These are phyloP conservation scores for Trichothecium sympodiale DNA, from an alignment of 2,329 filamentous ascomycete species.

Conservation along the genomic window DNA sequence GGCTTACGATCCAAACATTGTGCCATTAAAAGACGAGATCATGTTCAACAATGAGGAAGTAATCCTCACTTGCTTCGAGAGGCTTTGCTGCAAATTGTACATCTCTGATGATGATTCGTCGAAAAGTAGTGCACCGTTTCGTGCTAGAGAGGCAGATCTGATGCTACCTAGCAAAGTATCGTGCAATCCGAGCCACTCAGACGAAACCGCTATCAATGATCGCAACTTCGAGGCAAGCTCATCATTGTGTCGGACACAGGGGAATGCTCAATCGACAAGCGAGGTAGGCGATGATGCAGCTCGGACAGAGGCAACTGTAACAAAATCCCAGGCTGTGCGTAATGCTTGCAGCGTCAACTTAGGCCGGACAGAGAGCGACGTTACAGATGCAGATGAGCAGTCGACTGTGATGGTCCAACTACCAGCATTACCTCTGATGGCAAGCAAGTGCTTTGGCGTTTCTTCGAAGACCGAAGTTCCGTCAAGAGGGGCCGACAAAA, in stretches of 20 bases:
- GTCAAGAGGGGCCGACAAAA: neutral
- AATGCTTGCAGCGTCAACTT: slow-evolving; percentile 20
- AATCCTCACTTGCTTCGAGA: slow-evolving; percentile 34
- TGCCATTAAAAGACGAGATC: slow-evolving; percentile 62
- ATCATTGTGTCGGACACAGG: no score
- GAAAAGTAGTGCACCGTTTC: neutral
- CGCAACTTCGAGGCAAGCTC: no score
- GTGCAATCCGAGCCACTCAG: no score
- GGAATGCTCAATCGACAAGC: no score
- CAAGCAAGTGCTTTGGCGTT: neutral
- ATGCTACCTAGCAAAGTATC: neutral
- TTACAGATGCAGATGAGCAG: slow-evolving; percentile 16
- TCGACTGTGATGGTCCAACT: slow-evolving; percentile 14
- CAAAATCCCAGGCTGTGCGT: slow-evolving; percentile 12
- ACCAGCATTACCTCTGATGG: slow-evolving; percentile 1
- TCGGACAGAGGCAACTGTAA: slow-evolving; percentile 4
- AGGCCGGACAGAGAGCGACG: slow-evolving; percentile 17
- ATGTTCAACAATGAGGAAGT: slow-evolving; percentile 47
- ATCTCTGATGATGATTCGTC: neutral
- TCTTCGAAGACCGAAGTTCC: slow-evolving; percentile 4
- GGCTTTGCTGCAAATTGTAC: slow-evolving; percentile 31
- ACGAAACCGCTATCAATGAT: no score
- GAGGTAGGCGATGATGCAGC: slow-evolving; percentile 6
- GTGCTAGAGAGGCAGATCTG: neutral
- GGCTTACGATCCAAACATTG: slow-evolving; percentile 62